phyloP scores from a whole-genome alignment of 805 yeast species.

The Barnettozyma vustinii region DNA sequence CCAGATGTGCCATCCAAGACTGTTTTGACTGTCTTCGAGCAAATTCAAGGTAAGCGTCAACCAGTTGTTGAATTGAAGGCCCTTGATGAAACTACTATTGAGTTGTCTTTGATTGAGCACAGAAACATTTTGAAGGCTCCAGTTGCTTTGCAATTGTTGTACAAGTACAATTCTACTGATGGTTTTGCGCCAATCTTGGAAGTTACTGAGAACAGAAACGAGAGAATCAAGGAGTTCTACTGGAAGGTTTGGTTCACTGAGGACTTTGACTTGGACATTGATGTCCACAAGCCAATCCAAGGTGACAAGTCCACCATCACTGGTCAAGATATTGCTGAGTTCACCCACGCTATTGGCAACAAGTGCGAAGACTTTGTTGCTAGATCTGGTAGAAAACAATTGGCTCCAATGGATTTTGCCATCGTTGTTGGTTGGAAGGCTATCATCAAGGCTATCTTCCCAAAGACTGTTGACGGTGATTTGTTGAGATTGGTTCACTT shows the following conservation, averaged over 20 bases:
- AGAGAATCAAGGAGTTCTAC: conserved; percentile 90
- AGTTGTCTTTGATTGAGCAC: conserved; percentile 74
- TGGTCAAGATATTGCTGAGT: conserved; percentile 76
- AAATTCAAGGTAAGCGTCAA: conserved; percentile 61
- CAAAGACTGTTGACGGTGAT: conserved; percentile 93
- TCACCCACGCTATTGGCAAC: conserved; percentile 96
- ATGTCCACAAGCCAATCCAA: conserved; percentile 62
- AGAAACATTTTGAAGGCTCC: conserved; percentile 78
- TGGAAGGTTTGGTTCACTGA: conserved; percentile 93
- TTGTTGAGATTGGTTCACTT: conserved; percentile 88
- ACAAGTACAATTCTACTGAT: conserved; percentile 72
- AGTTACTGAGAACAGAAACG: conserved; percentile 84
- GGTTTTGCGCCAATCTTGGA: conserved; percentile 97
- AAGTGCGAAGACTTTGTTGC: conserved; percentile 93
- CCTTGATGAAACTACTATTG: conserved; percentile 47
- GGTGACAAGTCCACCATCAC: conserved; percentile 68
- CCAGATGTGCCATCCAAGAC: conserved; percentile 50
- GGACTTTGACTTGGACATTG: conserved; percentile 58
- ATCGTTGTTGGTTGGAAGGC: conserved; percentile 98
- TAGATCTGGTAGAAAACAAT: conserved; percentile 74
- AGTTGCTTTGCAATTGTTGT: conserved; percentile 70
- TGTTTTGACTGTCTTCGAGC: conserved; percentile 60
- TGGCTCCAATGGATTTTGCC: conserved; percentile 99
- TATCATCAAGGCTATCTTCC: conserved; percentile 97
- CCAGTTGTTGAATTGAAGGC: conserved; percentile 62